Base-by-base conservation (phyloP, 179 eudicot genomes). In the Pouteria campechiana region DNA sequence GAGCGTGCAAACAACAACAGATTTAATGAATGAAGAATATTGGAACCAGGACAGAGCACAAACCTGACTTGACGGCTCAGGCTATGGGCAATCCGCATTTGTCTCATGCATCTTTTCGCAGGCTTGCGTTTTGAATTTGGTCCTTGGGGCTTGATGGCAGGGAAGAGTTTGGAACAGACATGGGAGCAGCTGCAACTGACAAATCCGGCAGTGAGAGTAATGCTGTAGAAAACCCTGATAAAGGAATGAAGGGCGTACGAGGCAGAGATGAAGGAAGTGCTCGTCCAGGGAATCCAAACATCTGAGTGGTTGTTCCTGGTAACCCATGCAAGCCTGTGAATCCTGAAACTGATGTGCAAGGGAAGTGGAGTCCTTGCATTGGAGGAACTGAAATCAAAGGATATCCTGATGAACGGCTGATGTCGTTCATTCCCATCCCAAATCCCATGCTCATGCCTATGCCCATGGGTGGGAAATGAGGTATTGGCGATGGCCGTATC, bases 381-480 rank as follows among this genome's bases (percentile, higher is more conserved):
- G 67, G 73, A 21, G 74, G 57, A 55, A 67, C 61, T 16, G 63
- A 73, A 61, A 64, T 69, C 56, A 75, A 55, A 42, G 69, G 68
- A 48, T 19, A 52, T 22, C 60, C 25, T 1, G 60, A 55, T 45
- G 71, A 44, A 31, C 55, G 59, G 59, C 69, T 75, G 74, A 88
- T 55, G 56, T 80, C 82, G 22, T 70, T 36, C 85, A 79, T 83
- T 27, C 69, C 77, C 82, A 79, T 75, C 17, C 87, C 87, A 24
- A 48, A 69, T 32, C 69, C 65, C 65, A 69, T 49, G 9, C 75
- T 73, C 75, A 74, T 62, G 11, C 93, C 86, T 8, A 68, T 31
- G 12, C 77, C 74, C 83, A 87, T 70, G 5, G 87, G 76, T 18
- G 90, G 52, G 54, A 72, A 90, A 61, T 61, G 93, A 13, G 79